Percentiles rank a stretch among this genome's conserved stretches.
phyloP scores from a whole-genome alignment of 2,329 filamentous ascomycete species.

The Raffaelea ambrosiae region DNA sequence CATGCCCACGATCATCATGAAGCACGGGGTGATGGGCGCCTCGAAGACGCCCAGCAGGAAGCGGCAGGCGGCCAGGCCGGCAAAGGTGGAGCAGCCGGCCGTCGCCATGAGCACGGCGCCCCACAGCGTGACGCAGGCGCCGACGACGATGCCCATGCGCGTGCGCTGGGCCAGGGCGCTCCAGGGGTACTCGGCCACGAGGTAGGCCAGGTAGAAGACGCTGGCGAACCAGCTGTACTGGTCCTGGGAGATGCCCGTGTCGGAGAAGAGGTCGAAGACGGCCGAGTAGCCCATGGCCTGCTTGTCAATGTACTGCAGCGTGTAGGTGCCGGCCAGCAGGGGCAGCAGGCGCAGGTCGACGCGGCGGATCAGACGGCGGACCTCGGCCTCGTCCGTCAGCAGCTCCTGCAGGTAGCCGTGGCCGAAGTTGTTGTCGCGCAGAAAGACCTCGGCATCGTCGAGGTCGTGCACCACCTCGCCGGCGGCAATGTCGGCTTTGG shows the following conservation, averaged over 20 bases:
- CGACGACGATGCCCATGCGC: neutral
- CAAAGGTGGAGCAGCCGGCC: constrained; percentile 21
- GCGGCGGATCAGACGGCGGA: constrained; percentile 14
- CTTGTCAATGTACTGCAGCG: constrained; percentile 22
- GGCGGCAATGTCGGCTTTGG: too few species aligned
- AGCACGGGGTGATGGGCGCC: constrained; percentile 26
- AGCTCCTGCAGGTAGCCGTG: neutral
- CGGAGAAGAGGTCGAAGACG: neutral
- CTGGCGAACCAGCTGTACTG: neutral
- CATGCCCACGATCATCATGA: constrained; percentile 25
- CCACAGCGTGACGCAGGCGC: constrained; percentile 11
- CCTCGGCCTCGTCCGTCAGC: neutral
- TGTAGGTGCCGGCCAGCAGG: constrained; percentile 20
- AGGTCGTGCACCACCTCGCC: too few species aligned
- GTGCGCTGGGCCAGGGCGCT: neutral
- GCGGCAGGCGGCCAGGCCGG: constrained; percentile 22
- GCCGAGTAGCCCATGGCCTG: neutral
- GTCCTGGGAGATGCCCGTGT: neutral
- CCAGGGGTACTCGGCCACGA: neutral
- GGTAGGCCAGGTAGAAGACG: neutral
- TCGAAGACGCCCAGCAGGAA: constrained; percentile 32
- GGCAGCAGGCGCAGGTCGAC: constrained; percentile 21
- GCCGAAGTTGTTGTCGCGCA: neutral
- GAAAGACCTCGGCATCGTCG: neutral
- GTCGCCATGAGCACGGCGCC: constrained; percentile 16